phyloP scores from a whole-genome alignment of 108 stramenopile genomes.

The Hondaea fermentalgiana region DNA sequence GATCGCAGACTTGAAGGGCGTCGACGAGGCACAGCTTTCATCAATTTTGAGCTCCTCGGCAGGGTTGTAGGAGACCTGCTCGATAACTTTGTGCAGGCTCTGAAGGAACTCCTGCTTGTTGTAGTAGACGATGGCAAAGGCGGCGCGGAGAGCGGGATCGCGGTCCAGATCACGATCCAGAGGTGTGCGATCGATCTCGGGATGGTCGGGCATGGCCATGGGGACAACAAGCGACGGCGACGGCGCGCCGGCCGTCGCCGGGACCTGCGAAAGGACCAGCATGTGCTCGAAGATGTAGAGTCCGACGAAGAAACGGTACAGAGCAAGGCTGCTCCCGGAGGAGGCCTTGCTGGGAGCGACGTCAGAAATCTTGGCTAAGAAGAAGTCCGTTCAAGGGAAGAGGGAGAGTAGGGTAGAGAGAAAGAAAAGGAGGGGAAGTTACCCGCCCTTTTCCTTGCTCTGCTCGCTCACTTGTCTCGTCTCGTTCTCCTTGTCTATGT shows the following conservation, averaged over 20 bases:
- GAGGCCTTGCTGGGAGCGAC: neutral
- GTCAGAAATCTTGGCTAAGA: neutral
- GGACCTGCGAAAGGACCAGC: neutral
- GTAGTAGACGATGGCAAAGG: neutral
- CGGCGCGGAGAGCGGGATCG: neutral
- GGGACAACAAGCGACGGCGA: neutral
- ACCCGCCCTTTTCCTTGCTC: too few relatives aligned
- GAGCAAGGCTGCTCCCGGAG: neutral
- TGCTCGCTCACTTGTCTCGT: too few relatives aligned
- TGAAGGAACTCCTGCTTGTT: neutral
- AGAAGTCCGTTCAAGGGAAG: too few relatives aligned
- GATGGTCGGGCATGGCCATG: neutral
- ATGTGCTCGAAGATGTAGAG: constrained; percentile 4
- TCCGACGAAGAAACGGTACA: neutral
- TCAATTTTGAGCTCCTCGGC: neutral
- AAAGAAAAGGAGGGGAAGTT: too few relatives aligned
- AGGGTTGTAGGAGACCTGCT: neutral
- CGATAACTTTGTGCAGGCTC: neutral
- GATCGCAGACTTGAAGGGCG: too few relatives aligned
- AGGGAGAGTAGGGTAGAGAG: too few relatives aligned
- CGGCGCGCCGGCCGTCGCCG: neutral
- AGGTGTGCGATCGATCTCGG: neutral
- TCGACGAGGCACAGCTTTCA: neutral
- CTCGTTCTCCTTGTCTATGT: too few relatives aligned
- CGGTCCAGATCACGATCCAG: neutral